A percentile compares a stretch with the other conserved stretches of the same genome.
phyloP scores from a whole-genome alignment of 805 yeast species.

The Yarrowia bubula region DNA sequence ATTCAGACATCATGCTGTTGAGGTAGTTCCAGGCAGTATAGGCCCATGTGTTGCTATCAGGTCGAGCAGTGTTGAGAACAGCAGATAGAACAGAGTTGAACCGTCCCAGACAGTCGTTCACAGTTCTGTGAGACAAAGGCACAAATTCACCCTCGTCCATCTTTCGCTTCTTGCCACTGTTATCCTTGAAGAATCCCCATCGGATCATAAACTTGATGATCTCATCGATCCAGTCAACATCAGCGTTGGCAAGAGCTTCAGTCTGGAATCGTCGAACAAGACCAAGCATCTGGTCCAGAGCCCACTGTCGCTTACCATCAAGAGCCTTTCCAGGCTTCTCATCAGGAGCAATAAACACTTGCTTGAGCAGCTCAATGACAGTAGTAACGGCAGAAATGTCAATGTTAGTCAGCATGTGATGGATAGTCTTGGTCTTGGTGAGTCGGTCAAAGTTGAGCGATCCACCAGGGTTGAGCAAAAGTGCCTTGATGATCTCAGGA shows the following conservation, averaged over 20 bases:
- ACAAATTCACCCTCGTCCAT: slow-evolving; percentile 15
- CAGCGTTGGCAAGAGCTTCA: slow-evolving; percentile 30
- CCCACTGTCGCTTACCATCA: slow-evolving; percentile 51
- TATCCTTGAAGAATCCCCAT: slow-evolving; percentile 44
- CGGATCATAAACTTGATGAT: slow-evolving; percentile 44
- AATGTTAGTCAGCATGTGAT: slow-evolving; percentile 41
- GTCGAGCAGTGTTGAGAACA: slow-evolving; percentile 47
- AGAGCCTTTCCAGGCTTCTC: slow-evolving; percentile 32
- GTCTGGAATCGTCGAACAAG: slow-evolving; percentile 39
- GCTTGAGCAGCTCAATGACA: slow-evolving; percentile 11
- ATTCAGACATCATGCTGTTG: not conserved
- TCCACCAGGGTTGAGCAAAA: slow-evolving; percentile 50
- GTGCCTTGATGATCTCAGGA: slow-evolving; percentile 34
- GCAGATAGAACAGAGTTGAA: slow-evolving; percentile 67
- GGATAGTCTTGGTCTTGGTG: slow-evolving; percentile 69
- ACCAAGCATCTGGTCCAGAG: slow-evolving; percentile 55
- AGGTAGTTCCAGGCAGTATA: slow-evolving; percentile 44
- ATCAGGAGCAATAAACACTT: slow-evolving; percentile 24
- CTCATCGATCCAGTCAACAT: slow-evolving; percentile 39
- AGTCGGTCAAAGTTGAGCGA: slow-evolving; percentile 61
- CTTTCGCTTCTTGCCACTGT: slow-evolving; percentile 3
- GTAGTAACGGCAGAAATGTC: slow-evolving; percentile 30
- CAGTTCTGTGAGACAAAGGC: slow-evolving; percentile 31
- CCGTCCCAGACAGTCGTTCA: slow-evolving; percentile 42
- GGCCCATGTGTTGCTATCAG: slow-evolving; percentile 60